Conservation (phyloP, 768 basidiomycete species). For the Pisolithus tinctorius region DNA sequence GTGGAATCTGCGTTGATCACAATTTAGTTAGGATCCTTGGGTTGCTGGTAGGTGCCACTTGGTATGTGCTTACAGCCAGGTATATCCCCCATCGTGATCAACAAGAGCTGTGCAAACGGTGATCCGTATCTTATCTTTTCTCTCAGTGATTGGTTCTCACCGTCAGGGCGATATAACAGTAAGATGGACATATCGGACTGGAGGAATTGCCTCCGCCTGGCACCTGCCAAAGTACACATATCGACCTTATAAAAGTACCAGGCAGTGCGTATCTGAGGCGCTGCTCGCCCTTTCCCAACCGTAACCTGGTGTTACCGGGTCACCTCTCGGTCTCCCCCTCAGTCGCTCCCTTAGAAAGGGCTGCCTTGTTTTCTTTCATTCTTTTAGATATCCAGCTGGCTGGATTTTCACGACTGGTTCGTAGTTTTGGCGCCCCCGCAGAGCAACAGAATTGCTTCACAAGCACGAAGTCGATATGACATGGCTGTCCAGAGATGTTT, state of each 20-base stretch:
- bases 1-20: too few species aligned
- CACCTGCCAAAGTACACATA: not conserved
- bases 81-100: too few species aligned
- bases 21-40: too few species aligned
- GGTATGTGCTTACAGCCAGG: too few species aligned
- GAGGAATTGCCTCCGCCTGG: not conserved
- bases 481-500: not conserved
- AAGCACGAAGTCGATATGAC: not conserved
- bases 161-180: not conserved
- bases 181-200: not conserved
- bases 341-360: not conserved
- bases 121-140: too few species aligned
- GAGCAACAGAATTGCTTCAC: not conserved
- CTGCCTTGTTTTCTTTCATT: not conserved
- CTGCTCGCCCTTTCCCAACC: not conserved
- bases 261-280: not conserved
- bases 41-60: too few species aligned
- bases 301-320: conserved; percentile 4
- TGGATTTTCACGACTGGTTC: conserved; percentile 11
- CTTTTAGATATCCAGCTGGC: not conserved
- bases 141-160: too few species aligned
- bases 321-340: not conserved
- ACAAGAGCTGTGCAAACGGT: too few species aligned
- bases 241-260: not conserved
- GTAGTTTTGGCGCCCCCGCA: not conserved